Evolutionary conservation across 2,329 filamentous ascomycete species (phyloP), one percentile per base, ranked within the genome.

Genomic region (Nothophoma quercina): DNA sequence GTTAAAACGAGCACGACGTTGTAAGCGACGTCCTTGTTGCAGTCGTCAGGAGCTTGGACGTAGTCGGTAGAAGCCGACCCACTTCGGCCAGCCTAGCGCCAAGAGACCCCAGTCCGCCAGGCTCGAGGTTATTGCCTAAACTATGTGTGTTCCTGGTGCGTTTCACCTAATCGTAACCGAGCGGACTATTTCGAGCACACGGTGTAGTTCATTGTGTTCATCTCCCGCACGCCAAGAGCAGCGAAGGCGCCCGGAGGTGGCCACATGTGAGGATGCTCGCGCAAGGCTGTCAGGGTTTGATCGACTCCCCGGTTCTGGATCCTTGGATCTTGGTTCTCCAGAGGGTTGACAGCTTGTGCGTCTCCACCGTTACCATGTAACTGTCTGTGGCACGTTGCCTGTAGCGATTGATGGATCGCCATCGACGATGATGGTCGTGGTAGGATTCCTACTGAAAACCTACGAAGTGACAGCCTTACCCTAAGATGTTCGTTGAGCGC

Each of bases 281-380:
- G 36, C 43, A 46, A 52, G 36, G 49, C 49, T 52, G 38, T 29
- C 38, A 39, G 19, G 13, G 36, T 35, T 22, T 25, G 38, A 38
- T 38, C 32, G 38, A n/a, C 32, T 42, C 47, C 49, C 32, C 38
- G 43, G 50, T 34, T 53, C 50, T 48, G 50, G 43, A 44, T 43
- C 16, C 50, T 34, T 26, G 7, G 7, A n/a, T 22, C n/a, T 22
- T 28, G 38, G 28, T 22, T 39, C 33, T 39, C 28, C 38, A 34
- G 32, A 52, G 13, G 33, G 39, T 36, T 40, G 39, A 44, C 35
- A 42, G 35, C 41, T 16, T 32, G 22, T 40, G 29, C 28, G 22
- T 41, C 30, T 28, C 40, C 48, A 29, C 25, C 8, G 28, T 35
- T 34, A 38, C 30, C 18, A 12, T 41, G 22, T 22, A n/a, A 36